A percentile compares a stretch with the other conserved stretches of the same genome.
These are phyloP conservation scores for Chimonanthus praecox DNA, from an alignment of 164 flowering plant species.

Conservation along the genomic window DNA sequence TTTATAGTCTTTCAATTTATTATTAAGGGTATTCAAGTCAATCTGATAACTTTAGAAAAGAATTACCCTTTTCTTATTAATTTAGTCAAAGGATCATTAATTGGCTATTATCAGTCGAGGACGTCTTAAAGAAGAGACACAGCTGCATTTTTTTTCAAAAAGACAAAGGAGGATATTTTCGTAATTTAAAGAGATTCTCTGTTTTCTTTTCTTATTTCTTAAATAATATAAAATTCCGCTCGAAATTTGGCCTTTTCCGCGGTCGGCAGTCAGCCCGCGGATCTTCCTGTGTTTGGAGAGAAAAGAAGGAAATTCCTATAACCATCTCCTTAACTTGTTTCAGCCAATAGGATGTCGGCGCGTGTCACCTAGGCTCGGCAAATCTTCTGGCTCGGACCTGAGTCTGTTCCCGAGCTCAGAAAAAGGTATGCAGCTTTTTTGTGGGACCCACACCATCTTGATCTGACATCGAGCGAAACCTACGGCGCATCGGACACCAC, in stretches of 20 bases:
- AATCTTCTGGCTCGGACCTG: constrained; percentile 5
- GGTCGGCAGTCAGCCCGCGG: not conserved
- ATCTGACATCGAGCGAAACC: too few relatives aligned
- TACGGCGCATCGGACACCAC: too few relatives aligned
- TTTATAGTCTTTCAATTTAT: too few relatives aligned
- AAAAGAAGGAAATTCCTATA: not conserved
- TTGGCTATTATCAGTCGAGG: too few relatives aligned
- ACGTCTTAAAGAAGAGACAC: not conserved
- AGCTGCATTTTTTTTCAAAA: not conserved
- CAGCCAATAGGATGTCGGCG: not conserved
- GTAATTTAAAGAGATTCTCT: not conserved
- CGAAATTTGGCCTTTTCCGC: not conserved
- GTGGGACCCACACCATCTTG: not conserved
- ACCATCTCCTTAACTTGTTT: not conserved
- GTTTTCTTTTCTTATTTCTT: too few relatives aligned
- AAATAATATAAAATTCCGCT: not conserved
- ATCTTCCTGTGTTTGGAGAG: not conserved
- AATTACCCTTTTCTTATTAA: too few relatives aligned
- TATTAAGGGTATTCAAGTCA: too few relatives aligned
- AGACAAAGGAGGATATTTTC: not conserved
- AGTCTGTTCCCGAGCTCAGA: constrained; percentile 3
- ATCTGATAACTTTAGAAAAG: too few relatives aligned
- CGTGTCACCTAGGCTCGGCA: constrained; percentile 1
- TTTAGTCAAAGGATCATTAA: too few relatives aligned
- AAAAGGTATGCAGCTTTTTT: constrained; percentile 2